Base-by-base conservation (phyloP, 306 rosid species). In the Arachis stenosperma region DNA sequence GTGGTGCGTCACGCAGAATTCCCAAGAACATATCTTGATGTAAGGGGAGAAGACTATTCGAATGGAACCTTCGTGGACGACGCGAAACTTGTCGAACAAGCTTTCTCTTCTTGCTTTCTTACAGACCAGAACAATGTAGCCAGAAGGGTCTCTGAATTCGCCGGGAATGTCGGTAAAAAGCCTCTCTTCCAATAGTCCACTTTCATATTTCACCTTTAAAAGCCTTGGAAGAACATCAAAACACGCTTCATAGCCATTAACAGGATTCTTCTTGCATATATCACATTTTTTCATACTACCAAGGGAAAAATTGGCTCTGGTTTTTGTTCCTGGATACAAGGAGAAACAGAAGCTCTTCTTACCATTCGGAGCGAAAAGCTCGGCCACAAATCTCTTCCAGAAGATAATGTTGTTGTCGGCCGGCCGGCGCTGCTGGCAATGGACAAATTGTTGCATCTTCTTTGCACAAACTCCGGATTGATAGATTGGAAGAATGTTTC, bases 21-120 rank as follows among this genome's bases (percentile, higher is more conserved):
- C 99, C 99, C 98, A 95, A 36, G 99, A 95, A 72, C 99, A 91
- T 76, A 95, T 95, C 98, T 95, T 95, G 43, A 95, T 86, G 76
- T 95, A 96, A 5, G 87, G 91, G 76, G 95, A 83, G 81, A 95
- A 95, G 65, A 91, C 93, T 36, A 95, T 90, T 44, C 98, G 93
- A 50, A 95, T 97, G 77, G 91, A 96, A 56, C 99, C 99, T 66
- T 95, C 97, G 68, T 97, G 96, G 82, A 91, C 98, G 79, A 95
- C 98, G 12, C 99, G 99, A 79, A 95, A 97, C 81, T 95, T 96
- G 84, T 95, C 97, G 84, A 90, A 95, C 69, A 95, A 96, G 65
- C 99, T 91, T 84, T 95, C 99, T 79, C 88, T 95, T 51, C 84
- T 88, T 61, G 96, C 99, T 75, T 95, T 95, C 9, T 96, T 92